These are phyloP conservation scores for Fusarium equiseti DNA, from an alignment of 2,329 filamentous ascomycete genomes.

Conservation along the genomic window DNA sequence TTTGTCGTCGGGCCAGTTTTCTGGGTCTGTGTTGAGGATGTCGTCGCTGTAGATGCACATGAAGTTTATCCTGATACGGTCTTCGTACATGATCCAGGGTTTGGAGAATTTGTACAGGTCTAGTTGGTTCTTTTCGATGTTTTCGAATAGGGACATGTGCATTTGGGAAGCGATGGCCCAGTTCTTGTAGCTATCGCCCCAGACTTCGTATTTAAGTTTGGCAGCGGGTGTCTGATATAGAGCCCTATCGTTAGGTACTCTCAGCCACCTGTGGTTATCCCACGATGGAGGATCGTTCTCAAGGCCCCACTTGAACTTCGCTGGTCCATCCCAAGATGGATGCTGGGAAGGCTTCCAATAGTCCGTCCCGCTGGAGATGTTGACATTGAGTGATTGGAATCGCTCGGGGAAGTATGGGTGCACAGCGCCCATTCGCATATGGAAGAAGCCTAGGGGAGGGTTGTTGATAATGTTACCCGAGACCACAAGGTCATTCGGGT, in stretches of 20 bases:
- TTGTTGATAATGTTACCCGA: slow-evolving; percentile 41
- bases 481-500: slow-evolving; percentile 33
- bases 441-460: slow-evolving; percentile 37
- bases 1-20: slow-evolving; percentile 1
- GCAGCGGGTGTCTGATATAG: slow-evolving; percentile 28
- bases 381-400: neutral
- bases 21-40: slow-evolving; percentile 23
- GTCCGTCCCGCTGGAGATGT: slow-evolving; percentile 8
- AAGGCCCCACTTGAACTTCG: slow-evolving; percentile 16
- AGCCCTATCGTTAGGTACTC: slow-evolving; percentile 18
- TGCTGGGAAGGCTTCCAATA: slow-evolving; percentile 35
- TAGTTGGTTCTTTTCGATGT: slow-evolving; percentile 33
- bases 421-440: slow-evolving; percentile 36
- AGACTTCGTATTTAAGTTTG: slow-evolving; percentile 31
- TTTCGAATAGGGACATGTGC: slow-evolving; percentile 40
- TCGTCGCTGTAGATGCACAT: slow-evolving; percentile 38
- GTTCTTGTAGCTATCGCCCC: slow-evolving; percentile 29
- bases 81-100: slow-evolving; percentile 31
- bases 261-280: slow-evolving; percentile 25
- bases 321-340: slow-evolving; percentile 27
- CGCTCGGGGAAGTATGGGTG: slow-evolving; percentile 37
- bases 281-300: slow-evolving; percentile 4
- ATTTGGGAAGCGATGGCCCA: slow-evolving; percentile 39
- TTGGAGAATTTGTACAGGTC: slow-evolving; percentile 36
- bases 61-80: slow-evolving; percentile 39